phyloP scores from a whole-genome alignment of 2,329 filamentous ascomycete genomes.

The Penicillium sp. region DNA sequence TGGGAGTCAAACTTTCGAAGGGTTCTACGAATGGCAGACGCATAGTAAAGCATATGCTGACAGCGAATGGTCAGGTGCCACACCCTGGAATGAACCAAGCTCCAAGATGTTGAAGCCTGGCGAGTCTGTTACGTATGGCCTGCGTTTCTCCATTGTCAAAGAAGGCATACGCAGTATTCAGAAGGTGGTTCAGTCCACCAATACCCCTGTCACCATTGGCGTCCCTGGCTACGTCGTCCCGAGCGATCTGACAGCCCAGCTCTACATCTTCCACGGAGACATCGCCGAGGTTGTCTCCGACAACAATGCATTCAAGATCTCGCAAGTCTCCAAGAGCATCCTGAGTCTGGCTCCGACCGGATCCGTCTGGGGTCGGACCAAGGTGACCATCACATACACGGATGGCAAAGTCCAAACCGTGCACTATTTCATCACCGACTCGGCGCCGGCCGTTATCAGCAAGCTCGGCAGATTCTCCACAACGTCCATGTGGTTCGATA shows the following conservation, averaged over 20 bases:
- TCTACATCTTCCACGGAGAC: slow-evolving; percentile 48
- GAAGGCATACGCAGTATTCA: slow-evolving; percentile 53
- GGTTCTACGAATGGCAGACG: slow-evolving; percentile 63
- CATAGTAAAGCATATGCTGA: slow-evolving; percentile 58
- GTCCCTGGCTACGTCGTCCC: slow-evolving; percentile 60
- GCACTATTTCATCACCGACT: slow-evolving; percentile 59
- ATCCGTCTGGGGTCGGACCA: slow-evolving; percentile 53
- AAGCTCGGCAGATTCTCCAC: slow-evolving; percentile 58
- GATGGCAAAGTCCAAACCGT: slow-evolving; percentile 55
- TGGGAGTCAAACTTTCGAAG: slow-evolving; percentile 60
- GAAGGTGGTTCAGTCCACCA: slow-evolving; percentile 46
- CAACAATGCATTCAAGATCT: slow-evolving; percentile 35
- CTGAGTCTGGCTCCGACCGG: slow-evolving; percentile 41
- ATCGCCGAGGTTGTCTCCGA: slow-evolving; percentile 31
- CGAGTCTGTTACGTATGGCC: slow-evolving; percentile 51
- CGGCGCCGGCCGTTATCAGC: slow-evolving; percentile 46
- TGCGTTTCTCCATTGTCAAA: slow-evolving; percentile 54
- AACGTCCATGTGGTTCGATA: slow-evolving; percentile 55
- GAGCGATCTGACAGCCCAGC: slow-evolving; percentile 48
- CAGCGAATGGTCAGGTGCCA: slow-evolving; percentile 54
- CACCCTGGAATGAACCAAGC: slow-evolving; percentile 60
- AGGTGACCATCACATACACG: slow-evolving; percentile 52
- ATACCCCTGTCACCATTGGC: slow-evolving; percentile 54
- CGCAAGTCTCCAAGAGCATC: slow-evolving; percentile 41
- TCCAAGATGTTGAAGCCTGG: slow-evolving; percentile 51